A percentile compares a stretch with the other conserved stretches of the same genome.
Conservation (phyloP, 768 basidiomycete genomes). For the Kwoniella mangroviensis region DNA sequence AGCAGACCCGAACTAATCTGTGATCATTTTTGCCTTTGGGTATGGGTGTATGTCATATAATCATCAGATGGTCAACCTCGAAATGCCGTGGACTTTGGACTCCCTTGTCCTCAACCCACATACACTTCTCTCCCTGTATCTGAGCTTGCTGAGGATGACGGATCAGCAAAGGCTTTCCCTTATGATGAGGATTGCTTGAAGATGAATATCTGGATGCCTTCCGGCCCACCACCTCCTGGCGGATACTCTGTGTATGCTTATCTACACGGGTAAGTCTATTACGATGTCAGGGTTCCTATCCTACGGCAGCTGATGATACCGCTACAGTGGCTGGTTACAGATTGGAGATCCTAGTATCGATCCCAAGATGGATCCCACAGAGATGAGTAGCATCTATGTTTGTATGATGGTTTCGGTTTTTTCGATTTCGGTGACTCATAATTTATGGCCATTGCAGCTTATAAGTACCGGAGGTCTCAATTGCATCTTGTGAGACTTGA, state of each 20-base stretch:
- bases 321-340: constrained; percentile 25
- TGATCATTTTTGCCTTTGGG: not conserved
- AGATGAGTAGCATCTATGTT: constrained; percentile 3
- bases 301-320: too few species aligned
- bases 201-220: constrained; percentile 30
- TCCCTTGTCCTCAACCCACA: constrained; percentile 21
- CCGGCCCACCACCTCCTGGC: constrained; percentile 20
- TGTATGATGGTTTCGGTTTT: not conserved
- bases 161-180: constrained; percentile 16
- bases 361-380: constrained; percentile 24
- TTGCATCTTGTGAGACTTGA: constrained; percentile 17
- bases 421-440: not conserved
- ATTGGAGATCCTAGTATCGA: constrained; percentile 30
- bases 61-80: constrained; percentile 5
- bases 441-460: constrained; percentile 5
- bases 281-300: not conserved
- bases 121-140: constrained; percentile 16
- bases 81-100: constrained; percentile 2
- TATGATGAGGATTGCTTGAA: constrained; percentile 31
- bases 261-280: constrained; percentile 20
- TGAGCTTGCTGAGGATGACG: constrained; percentile 12
- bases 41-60: not conserved
- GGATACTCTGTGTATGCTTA: constrained; percentile 27
- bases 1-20: not conserved
- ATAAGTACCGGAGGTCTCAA: constrained; percentile 20